Evolutionary conservation across 108 stramenopile genomes (phyloP).

Genomic region (Schizochytrium sp.): DNA sequence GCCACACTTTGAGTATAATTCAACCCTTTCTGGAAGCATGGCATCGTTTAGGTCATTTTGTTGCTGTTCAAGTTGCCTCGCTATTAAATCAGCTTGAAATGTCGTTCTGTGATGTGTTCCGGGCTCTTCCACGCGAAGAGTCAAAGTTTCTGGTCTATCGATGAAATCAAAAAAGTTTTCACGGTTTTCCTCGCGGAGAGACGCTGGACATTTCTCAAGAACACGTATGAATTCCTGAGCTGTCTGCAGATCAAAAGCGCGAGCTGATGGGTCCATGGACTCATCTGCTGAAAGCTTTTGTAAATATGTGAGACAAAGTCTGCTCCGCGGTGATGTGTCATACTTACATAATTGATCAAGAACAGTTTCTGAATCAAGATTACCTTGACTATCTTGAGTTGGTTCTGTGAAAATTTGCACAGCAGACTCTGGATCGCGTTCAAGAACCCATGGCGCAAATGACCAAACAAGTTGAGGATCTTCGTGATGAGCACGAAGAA

Average conservation of each 20-base stretch:
- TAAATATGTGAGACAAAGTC: background rate
- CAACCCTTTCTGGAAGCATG: background rate
- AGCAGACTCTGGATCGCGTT: background rate
- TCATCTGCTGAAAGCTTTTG: background rate
- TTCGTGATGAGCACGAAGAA: slow-evolving; percentile 39
- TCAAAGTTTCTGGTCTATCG: background rate
- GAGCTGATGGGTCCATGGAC: background rate
- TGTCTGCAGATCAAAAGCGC: slow-evolving; percentile 14
- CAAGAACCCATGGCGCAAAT: slow-evolving; percentile 39
- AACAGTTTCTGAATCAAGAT: background rate
- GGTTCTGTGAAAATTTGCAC: slow-evolving; percentile 12
- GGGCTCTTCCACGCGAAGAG: slow-evolving; percentile 19
- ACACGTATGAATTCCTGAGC: background rate
- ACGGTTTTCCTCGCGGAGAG: background rate
- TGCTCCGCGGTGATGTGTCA: slow-evolving; percentile 5
- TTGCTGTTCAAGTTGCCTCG: background rate
- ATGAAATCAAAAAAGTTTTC: background rate
- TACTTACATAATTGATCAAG: slow-evolving; percentile 17
- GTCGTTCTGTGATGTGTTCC: background rate
- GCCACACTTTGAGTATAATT: slow-evolving; percentile 28
- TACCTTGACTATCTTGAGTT: no score
- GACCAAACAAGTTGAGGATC: slow-evolving; percentile 26
- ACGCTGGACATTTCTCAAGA: background rate
- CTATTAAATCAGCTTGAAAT: slow-evolving; percentile 30
- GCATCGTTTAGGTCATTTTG: background rate